Conservation (phyloP, 192 early-diverging fungal species). For the Gaertneriomyces semiglobifer region DNA sequence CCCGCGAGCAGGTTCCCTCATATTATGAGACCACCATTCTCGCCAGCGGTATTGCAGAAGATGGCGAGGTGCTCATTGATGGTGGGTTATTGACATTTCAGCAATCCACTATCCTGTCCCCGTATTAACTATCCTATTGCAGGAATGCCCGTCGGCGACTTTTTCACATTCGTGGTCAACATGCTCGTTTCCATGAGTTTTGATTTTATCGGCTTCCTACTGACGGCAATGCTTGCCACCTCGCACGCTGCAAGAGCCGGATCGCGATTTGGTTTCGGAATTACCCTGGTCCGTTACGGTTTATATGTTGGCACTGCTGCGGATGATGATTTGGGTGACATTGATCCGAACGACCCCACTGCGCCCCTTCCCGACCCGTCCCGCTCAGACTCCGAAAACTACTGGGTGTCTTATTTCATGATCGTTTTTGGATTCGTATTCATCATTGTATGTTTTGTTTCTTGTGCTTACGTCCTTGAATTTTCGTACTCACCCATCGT, state of each 20-base stretch:
- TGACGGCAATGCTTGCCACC: conserved; percentile 86
- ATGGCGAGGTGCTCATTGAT: conserved; percentile 85
- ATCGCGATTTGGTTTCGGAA: conserved; percentile 36
- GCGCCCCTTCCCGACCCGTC: conserved; percentile 11
- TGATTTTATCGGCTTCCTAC: conserved; percentile 71
- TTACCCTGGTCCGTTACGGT: conserved; percentile 40
- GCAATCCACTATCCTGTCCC: not conserved
- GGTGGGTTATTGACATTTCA: conserved; percentile 22
- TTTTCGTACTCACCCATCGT: conserved; percentile 2
- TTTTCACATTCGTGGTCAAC: conserved; percentile 75
- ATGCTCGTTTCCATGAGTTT: conserved; percentile 58
- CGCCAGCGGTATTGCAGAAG: conserved; percentile 58
- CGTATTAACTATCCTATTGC: not conserved
- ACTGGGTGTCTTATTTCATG: conserved; percentile 69
- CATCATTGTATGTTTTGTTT: conserved; percentile 46
- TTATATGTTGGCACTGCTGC: conserved; percentile 24
- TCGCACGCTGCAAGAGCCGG: conserved; percentile 71
- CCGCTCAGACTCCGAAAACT: conserved; percentile 46
- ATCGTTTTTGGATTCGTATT: conserved; percentile 73
- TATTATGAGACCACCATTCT: conserved; percentile 79
- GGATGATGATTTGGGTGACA: conserved; percentile 19
- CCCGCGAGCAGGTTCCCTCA: conserved; percentile 67
- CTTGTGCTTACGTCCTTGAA: not conserved
- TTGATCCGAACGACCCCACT: conserved; percentile 23
- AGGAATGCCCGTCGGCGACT: conserved; percentile 83